Evolutionary conservation across 805 yeast species (phyloP).

Genomic region (Sugiyamaella smithiae): DNA sequence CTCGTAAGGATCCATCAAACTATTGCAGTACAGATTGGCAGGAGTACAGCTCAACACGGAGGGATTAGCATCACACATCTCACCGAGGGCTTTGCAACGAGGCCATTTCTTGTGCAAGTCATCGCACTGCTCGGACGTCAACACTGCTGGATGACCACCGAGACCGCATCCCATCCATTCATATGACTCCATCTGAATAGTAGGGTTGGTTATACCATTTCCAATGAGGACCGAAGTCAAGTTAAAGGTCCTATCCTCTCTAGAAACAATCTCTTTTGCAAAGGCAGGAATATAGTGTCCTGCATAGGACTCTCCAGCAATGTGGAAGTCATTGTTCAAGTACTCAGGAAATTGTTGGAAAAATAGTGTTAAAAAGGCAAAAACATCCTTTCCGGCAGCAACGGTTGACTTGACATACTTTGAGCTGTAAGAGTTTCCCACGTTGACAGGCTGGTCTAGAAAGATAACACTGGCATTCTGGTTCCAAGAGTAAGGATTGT

Average conservation of each 20-base stretch:
- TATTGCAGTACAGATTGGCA: conserved; percentile 81
- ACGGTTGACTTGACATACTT: conserved; percentile 64
- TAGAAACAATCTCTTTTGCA: conserved; percentile 73
- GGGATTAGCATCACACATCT: conserved; percentile 68
- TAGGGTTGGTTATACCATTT: conserved; percentile 85
- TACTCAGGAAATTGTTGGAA: conserved; percentile 69
- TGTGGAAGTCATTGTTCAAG: conserved; percentile 61
- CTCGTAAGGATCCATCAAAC: conserved; percentile 71
- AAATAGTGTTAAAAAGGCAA: conserved; percentile 73
- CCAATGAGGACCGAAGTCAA: conserved; percentile 81
- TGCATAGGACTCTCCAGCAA: conserved; percentile 88
- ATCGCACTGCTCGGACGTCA: conserved; percentile 73
- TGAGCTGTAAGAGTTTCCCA: conserved; percentile 71
- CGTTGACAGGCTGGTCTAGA: conserved; percentile 86
- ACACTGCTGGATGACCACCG: conserved; percentile 78
- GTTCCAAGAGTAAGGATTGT: conserved; percentile 83
- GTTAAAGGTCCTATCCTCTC: conserved; percentile 58
- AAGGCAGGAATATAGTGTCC: conserved; percentile 92
- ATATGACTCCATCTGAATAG: conserved; percentile 71
- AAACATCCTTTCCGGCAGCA: conserved; percentile 81
- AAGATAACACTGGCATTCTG: conserved; percentile 79
- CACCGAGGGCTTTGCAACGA: conserved; percentile 68
- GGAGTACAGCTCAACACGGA: conserved; percentile 83
- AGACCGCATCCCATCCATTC: conserved; percentile 95
- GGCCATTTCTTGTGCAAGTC: conserved; percentile 61